phyloP scores from a whole-genome alignment of 192 early-diverging fungal genomes.

The Gaertneriomyces semiglobifer region DNA sequence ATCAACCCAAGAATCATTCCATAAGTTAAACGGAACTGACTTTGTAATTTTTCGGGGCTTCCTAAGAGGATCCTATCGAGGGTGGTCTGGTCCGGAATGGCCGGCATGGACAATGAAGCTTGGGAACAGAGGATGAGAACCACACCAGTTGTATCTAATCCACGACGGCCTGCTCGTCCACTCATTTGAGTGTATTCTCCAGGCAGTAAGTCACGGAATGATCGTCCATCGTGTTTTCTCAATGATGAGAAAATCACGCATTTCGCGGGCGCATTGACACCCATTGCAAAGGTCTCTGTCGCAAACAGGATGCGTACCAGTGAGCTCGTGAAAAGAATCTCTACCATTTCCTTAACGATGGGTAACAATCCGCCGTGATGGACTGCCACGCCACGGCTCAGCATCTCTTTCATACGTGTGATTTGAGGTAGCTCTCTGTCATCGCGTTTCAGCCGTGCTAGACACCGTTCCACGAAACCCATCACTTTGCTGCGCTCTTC shows the following conservation, averaged over 20 bases:
- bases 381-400: constrained; percentile 90
- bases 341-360: constrained; percentile 98
- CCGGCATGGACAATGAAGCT: background rate
- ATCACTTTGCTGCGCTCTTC: constrained; percentile 83
- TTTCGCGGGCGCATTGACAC: constrained; percentile 94
- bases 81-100: constrained; percentile 8
- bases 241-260: constrained; percentile 91
- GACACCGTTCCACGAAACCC: constrained; percentile 75
- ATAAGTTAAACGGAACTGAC: constrained; percentile 95
- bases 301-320: constrained; percentile 93
- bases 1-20: constrained; percentile 97
- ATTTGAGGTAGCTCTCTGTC: constrained; percentile 90
- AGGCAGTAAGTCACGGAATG: constrained; percentile 82
- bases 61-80: constrained; percentile 84
- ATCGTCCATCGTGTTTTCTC: constrained; percentile 88
- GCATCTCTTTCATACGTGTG: constrained; percentile 72
- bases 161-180: constrained; percentile 92
- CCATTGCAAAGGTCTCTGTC: constrained; percentile 99
- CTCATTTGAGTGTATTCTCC: constrained; percentile 99
- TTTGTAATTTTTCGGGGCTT: constrained; percentile 81
- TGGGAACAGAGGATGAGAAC: constrained; percentile 77
- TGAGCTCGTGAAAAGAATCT: constrained; percentile 87
- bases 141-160: constrained; percentile 83
- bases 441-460: constrained; percentile 76
- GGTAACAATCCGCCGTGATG: constrained; percentile 96